A percentile compares a stretch with the other conserved stretches of the same genome.
Conservation (phyloP, 2,329 filamentous ascomycete genomes). For the Blumeria graminis region DNA sequence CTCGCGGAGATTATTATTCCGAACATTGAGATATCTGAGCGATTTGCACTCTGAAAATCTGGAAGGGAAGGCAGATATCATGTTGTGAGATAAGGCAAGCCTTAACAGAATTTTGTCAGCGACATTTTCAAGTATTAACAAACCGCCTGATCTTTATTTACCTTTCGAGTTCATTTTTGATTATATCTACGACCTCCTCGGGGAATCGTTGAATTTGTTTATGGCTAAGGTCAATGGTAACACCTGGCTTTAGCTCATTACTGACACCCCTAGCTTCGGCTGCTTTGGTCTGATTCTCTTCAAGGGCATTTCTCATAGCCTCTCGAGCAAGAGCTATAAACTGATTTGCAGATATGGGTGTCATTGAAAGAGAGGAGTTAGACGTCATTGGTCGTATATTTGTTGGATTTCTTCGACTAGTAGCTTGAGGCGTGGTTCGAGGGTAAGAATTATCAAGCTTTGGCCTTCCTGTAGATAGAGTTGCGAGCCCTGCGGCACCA, state of each 20-base stretch:
- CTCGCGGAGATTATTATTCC: conserved; percentile 48
- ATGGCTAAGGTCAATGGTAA: conserved; percentile 57
- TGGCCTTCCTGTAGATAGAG: conserved; percentile 16
- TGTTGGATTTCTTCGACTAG: conserved; percentile 18
- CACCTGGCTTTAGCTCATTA: conserved; percentile 35
- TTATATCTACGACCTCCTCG: conserved; percentile 17
- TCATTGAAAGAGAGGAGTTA: conserved; percentile 21
- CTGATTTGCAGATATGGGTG: conserved; percentile 32
- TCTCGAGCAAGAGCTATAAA: conserved; percentile 41
- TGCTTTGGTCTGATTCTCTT: conserved; percentile 38
- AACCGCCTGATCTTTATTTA: conserved; percentile 5
- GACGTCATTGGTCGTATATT: conserved; percentile 22
- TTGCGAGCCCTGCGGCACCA: conserved; percentile 15
- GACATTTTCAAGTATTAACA: neutral
- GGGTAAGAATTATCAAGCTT: conserved; percentile 18
- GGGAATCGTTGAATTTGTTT: conserved; percentile 35
- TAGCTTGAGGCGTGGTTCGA: conserved; percentile 16
- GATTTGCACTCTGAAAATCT: conserved; percentile 55
- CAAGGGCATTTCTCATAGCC: conserved; percentile 40
- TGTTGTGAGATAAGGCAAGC: conserved; percentile 62
- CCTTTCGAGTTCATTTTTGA: conserved; percentile 16
- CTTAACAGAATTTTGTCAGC: conserved; percentile 19
- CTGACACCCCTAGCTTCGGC: conserved; percentile 34
- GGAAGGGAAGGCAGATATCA: conserved; percentile 40
- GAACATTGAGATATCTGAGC: conserved; percentile 56